Conservation (phyloP, 257 asterid genomes). For the Fraxinus anomala region DNA sequence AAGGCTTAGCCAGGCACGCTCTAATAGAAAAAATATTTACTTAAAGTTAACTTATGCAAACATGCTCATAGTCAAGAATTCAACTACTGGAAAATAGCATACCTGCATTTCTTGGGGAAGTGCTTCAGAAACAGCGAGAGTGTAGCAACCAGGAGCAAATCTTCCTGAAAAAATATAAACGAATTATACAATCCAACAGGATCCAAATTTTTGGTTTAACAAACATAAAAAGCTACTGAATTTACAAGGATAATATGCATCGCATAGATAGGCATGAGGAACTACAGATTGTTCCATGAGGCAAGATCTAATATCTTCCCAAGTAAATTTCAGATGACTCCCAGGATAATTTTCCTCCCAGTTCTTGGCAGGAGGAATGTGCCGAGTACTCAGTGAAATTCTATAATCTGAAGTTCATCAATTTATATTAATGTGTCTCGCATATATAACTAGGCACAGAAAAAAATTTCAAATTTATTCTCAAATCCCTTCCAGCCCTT, state of each 20-base stretch:
- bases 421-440: background rate
- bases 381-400: background rate
- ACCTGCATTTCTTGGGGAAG: slow-evolving; percentile 77
- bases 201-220: background rate
- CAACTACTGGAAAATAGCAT: background rate
- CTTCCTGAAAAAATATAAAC: slow-evolving; percentile 52
- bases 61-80: background rate
- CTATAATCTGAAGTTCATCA: background rate
- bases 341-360: background rate
- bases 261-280: background rate
- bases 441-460: background rate
- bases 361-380: background rate
- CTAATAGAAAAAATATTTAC: background rate
- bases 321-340: background rate
- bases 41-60: background rate
- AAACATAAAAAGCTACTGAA: background rate
- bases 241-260: slow-evolving; percentile 7
- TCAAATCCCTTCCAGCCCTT: background rate
- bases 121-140: slow-evolving; percentile 87
- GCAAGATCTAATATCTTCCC: background rate
- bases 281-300: background rate
- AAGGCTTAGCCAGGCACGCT: too few relatives aligned
- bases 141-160: slow-evolving; percentile 86
- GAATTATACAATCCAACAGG: slow-evolving; percentile 13
- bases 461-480: background rate